Conservation (phyloP, 1,139 yeast genomes). For the Sugiyamaella grinbergsii region DNA sequence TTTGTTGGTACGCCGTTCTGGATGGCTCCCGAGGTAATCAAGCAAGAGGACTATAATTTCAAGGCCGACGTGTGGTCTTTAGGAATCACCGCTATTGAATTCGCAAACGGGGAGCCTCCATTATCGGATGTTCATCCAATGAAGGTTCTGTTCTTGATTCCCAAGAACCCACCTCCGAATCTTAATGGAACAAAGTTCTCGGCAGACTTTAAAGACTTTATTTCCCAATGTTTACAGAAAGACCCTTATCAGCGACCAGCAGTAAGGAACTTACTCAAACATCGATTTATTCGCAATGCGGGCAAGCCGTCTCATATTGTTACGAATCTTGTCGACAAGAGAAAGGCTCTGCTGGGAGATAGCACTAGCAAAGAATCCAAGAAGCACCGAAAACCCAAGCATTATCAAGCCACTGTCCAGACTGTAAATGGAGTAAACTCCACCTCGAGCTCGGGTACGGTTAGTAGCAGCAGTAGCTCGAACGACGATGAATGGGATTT, state of each 20-base stretch:
- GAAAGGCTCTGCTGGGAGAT: slow-evolving; percentile 2
- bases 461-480: slow-evolving; percentile 20
- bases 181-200: slow-evolving; percentile 50
- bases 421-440: slow-evolving; percentile 22
- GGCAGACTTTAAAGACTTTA: slow-evolving; percentile 60
- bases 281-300: slow-evolving; percentile 57
- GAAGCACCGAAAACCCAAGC: slow-evolving; percentile 22
- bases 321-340: slow-evolving; percentile 11
- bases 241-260: slow-evolving; percentile 61
- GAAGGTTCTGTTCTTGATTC: slow-evolving; percentile 69
- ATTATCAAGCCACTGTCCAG: slow-evolving; percentile 29
- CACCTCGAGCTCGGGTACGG: not conserved
- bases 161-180: slow-evolving; percentile 54
- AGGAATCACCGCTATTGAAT: slow-evolving; percentile 86
- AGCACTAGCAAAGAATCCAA: not conserved
- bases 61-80: slow-evolving; percentile 96
- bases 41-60: slow-evolving; percentile 82
- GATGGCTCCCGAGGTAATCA: slow-evolving; percentile 98
- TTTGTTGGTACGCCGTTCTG: slow-evolving; percentile 99
- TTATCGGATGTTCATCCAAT: slow-evolving; percentile 72
- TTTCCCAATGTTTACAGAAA: slow-evolving; percentile 62
- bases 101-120: slow-evolving; percentile 85
- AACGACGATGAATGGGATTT: slow-evolving; percentile 46
- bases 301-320: slow-evolving; percentile 43
- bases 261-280: slow-evolving; percentile 61